These are phyloP conservation scores for Xerocomellus chrysenteron DNA, from an alignment of 768 basidiomycete species.

Conservation along the genomic window DNA sequence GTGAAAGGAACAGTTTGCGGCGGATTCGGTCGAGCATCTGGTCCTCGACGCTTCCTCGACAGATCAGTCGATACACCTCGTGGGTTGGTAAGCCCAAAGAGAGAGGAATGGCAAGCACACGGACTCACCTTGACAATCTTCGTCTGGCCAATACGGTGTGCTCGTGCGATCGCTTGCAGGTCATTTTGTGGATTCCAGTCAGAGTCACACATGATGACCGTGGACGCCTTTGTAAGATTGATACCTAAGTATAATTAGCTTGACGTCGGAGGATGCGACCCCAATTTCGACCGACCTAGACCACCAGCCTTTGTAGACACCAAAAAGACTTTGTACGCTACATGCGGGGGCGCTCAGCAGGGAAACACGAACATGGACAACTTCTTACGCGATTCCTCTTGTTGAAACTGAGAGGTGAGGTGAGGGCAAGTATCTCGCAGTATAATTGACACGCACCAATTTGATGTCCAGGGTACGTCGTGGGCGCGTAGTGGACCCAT, in stretches of 20 bases:
- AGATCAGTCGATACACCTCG: constrained; percentile 68
- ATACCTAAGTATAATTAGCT: constrained; percentile 49
- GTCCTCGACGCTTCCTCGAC: constrained; percentile 55
- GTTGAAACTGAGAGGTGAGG: constrained; percentile 47
- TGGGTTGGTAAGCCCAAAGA: neutral
- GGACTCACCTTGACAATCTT: constrained; percentile 58
- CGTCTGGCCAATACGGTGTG: constrained; percentile 78
- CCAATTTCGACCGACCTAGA: constrained; percentile 42
- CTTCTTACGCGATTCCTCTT: constrained; percentile 51
- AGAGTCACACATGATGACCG: constrained; percentile 77
- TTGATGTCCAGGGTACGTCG: constrained; percentile 58
- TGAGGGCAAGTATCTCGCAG: neutral
- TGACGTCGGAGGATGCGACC: neutral
- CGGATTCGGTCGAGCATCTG: constrained; percentile 73
- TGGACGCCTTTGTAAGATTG: constrained; percentile 79
- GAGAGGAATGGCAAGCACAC: neutral
- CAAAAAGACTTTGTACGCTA: constrained; percentile 66
- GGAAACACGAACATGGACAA: neutral
- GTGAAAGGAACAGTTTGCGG: constrained; percentile 64
- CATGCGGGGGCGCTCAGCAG: constrained; percentile 1
- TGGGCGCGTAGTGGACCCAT: constrained; percentile 53
- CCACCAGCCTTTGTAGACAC: constrained; percentile 74
- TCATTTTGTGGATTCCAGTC: constrained; percentile 78
- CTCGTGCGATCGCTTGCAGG: constrained; percentile 81
- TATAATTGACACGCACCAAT: constrained; percentile 37